Conservation (phyloP, 371 early-diverging fungal species). For the Sanchytrium tribonematis region DNA sequence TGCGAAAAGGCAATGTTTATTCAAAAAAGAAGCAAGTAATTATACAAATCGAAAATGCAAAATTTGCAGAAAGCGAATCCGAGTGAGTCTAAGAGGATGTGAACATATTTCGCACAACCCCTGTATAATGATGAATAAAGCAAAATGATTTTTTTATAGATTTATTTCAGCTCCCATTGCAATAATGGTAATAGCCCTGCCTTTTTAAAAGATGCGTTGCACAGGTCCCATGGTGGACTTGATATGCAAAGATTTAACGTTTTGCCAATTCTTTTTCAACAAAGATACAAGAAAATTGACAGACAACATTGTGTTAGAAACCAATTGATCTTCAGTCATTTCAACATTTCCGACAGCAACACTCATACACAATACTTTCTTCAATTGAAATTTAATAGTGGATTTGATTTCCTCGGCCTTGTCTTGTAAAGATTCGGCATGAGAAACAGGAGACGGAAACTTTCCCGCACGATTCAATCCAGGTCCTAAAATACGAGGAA, state of each 20-base stretch:
- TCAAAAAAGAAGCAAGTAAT: too few species aligned
- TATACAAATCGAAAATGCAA: too few species aligned
- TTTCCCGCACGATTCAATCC: conserved; percentile 91
- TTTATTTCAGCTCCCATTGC: too few species aligned
- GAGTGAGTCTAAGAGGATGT: too few species aligned
- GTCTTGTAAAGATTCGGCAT: conserved; percentile 58
- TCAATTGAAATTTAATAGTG: conserved; percentile 97
- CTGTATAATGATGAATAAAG: too few species aligned
- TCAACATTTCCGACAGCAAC: conserved; percentile 89
- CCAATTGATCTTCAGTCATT: conserved; percentile 80
- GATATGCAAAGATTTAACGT: conserved; percentile 91
- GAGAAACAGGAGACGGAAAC: conserved; percentile 90
- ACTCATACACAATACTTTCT: conserved; percentile 93
- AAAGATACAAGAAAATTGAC: conserved; percentile 91
- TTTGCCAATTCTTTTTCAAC: conserved; percentile 98
- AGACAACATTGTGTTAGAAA: conserved; percentile 88
- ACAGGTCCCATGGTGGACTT: conserved; percentile 94
- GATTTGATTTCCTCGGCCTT: conserved; percentile 81
- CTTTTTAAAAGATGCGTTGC: conserved; percentile 6
- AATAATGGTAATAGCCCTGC: background rate
- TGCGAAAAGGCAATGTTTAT: too few species aligned
- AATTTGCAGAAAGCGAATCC: too few species aligned
- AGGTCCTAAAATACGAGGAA: conserved; percentile 86
- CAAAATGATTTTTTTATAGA: too few species aligned
- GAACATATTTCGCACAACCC: too few species aligned